These are phyloP conservation scores for Ascochyta viciae-villosae DNA, from an alignment of 2,329 filamentous ascomycete species.

Conservation along the genomic window DNA sequence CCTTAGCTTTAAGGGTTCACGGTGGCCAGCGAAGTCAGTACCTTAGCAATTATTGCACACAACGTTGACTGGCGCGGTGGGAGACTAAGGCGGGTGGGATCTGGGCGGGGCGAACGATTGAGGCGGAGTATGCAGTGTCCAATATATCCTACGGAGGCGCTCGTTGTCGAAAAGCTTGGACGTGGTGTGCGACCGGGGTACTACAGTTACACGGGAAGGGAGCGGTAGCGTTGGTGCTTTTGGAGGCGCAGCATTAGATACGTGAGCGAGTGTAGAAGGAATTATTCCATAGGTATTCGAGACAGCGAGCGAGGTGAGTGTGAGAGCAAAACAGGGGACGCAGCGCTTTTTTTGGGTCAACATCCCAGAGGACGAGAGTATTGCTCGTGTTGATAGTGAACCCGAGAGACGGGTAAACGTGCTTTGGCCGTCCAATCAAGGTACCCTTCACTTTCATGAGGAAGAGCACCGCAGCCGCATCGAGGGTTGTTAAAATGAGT, in stretches of 20 bases:
- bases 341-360: slow-evolving; percentile 28
- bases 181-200: slow-evolving; percentile 4
- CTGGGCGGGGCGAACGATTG: neutral
- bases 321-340: slow-evolving; percentile 18
- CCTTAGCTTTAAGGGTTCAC: neutral
- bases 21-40: neutral
- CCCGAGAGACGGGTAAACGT: slow-evolving; percentile 15
- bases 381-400: slow-evolving; percentile 24
- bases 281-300: slow-evolving; percentile 7
- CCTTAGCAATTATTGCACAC: neutral
- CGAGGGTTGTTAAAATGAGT: slow-evolving; percentile 10
- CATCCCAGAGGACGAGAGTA: slow-evolving; percentile 17
- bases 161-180: slow-evolving; percentile 4
- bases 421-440: slow-evolving; percentile 10
- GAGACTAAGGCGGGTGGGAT: neutral
- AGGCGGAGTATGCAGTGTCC: slow-evolving; percentile 1
- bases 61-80: too few relatives aligned
- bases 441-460: slow-evolving; percentile 1
- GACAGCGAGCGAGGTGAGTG: slow-evolving; percentile 21
- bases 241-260: slow-evolving; percentile 1
- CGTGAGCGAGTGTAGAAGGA: slow-evolving; percentile 24
- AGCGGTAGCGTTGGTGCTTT: neutral
- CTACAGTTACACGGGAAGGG: slow-evolving; percentile 8
- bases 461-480: slow-evolving; percentile 12
- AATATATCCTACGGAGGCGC: neutral